phyloP scores from a whole-genome alignment of 345 rosid species.

The Stellera chamaejasme region DNA sequence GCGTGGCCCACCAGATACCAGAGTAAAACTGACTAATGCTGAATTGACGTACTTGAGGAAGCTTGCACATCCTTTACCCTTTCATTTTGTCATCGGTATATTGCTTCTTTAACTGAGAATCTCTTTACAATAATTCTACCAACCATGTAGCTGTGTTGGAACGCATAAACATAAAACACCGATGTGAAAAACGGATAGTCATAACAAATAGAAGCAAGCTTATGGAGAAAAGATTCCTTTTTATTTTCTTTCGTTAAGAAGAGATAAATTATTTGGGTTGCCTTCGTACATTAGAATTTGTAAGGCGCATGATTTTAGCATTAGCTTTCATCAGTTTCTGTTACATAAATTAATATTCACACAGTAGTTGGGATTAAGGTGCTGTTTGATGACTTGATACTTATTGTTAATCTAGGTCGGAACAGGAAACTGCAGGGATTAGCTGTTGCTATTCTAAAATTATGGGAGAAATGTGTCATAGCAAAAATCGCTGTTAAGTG shows the following conservation, averaged over 20 bases:
- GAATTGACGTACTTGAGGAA: conserved; percentile 72
- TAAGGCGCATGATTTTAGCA: too few relatives aligned
- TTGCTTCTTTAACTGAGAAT: conserved; percentile 6
- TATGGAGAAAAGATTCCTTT: too few relatives aligned
- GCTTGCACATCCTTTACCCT: conserved; percentile 59
- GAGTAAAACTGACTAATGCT: conserved; percentile 40
- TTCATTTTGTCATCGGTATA: conserved; percentile 87
- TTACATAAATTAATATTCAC: conserved; percentile 4
- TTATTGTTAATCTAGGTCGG: conserved; percentile 42
- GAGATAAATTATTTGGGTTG: too few relatives aligned
- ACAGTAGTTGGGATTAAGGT: conserved; percentile 7
- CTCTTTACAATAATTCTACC: conserved; percentile 2
- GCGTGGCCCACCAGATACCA: conserved; percentile 49
- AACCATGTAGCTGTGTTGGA: background rate
- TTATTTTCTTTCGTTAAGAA: too few relatives aligned
- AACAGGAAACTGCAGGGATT: conserved; percentile 77
- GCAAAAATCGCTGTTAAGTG: conserved; percentile 84
- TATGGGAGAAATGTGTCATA: conserved; percentile 71
- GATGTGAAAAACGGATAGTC: too few relatives aligned
- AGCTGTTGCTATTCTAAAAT: conserved; percentile 65
- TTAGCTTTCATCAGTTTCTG: conserved; percentile 1
- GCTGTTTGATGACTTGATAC: conserved; percentile 4
- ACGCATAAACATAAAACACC: too few relatives aligned
- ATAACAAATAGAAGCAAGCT: too few relatives aligned
- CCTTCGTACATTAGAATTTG: too few relatives aligned